These are phyloP conservation scores for Cunninghamia lanceolata DNA, from an alignment of 75 land plant species.

Conservation along the genomic window DNA sequence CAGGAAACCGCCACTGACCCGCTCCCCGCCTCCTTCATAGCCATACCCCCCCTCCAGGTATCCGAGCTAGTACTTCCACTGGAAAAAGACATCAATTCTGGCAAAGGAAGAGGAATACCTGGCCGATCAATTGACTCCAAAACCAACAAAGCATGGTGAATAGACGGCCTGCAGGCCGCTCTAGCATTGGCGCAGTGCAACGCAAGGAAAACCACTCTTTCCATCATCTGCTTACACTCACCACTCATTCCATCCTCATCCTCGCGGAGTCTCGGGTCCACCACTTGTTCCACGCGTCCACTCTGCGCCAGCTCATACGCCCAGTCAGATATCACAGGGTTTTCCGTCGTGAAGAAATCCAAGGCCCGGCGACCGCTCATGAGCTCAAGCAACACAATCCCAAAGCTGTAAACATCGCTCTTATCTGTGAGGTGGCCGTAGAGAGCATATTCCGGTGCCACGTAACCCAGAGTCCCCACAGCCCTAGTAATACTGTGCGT, in stretches of 20 bases:
- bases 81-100: background rate
- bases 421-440: slow-evolving; percentile 11
- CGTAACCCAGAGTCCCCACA: slow-evolving; percentile 18
- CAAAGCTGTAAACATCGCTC: slow-evolving; percentile 17
- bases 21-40: background rate
- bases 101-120: background rate
- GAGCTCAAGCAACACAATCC: slow-evolving; percentile 12
- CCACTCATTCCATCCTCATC: background rate
- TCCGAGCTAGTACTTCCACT: background rate
- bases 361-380: slow-evolving; percentile 13
- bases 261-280: slow-evolving; percentile 6
- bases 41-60: background rate
- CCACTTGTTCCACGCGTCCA: background rate
- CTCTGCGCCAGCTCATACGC: background rate
- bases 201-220: background rate
- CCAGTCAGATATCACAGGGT: slow-evolving; percentile 1
- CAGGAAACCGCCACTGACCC: background rate
- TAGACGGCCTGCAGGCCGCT: background rate
- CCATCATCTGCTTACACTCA: background rate
- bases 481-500: background rate
- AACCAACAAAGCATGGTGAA: background rate
- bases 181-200: background rate
- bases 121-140: background rate
- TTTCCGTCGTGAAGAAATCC: background rate
- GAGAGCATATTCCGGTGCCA: slow-evolving; percentile 23